Evolutionary conservation across 306 rosid species (phyloP).

Genomic region (cucumber (Cucumis sativus)): Cucumber_9930_V3 NC_026660.2:6777501-6778000

Average conservation of each 20-base stretch:
- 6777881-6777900: constrained; percentile 68
- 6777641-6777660: constrained; percentile 78
- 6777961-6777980: constrained; percentile 42
- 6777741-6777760: constrained; percentile 63
- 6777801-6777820: constrained; percentile 64
- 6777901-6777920: constrained; percentile 51
- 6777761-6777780: constrained; percentile 67
- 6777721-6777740: constrained; percentile 59
- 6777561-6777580: constrained; percentile 78
- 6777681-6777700: constrained; percentile 76
- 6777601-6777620: constrained; percentile 63
- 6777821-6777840: constrained; percentile 58
- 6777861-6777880: constrained; percentile 74
- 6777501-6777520: constrained; percentile 58
- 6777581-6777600: constrained; percentile 58
- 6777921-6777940: constrained; percentile 75
- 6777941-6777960: constrained; percentile 45
- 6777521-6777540: constrained; percentile 67
- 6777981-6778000: constrained; percentile 48
- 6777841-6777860: constrained; percentile 61
- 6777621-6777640: constrained; percentile 71
- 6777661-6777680: constrained; percentile 64
- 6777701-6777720: constrained; percentile 76
- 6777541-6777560: constrained; percentile 51
- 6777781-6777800: constrained; percentile 82